Evolutionary conservation across 805 yeast species (phyloP).

Genomic region (Lipomyces sp.): DNA sequence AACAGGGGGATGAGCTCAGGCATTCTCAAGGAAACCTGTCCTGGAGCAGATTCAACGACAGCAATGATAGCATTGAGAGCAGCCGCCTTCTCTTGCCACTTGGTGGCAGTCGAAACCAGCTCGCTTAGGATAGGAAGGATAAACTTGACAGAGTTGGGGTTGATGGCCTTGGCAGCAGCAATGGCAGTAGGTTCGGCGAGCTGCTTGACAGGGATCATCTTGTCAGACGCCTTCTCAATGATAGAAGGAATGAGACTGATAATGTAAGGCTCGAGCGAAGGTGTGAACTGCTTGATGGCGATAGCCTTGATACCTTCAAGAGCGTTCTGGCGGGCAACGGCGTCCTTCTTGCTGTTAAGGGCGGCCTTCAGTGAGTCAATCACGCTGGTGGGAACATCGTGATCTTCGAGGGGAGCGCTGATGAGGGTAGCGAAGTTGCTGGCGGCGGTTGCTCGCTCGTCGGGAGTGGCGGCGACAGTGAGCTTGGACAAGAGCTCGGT

Average conservation of each 20-base stretch:
- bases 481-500: slow-evolving; percentile 91
- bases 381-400: slow-evolving; percentile 92
- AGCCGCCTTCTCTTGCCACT: slow-evolving; percentile 98
- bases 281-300: slow-evolving; percentile 74
- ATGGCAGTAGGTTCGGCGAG: slow-evolving; percentile 76
- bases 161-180: slow-evolving; percentile 78
- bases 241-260: slow-evolving; percentile 76
- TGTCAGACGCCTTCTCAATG: slow-evolving; percentile 85
- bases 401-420: slow-evolving; percentile 97
- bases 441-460: slow-evolving; percentile 84
- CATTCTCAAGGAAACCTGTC: slow-evolving; percentile 97
- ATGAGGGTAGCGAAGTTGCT: slow-evolving; percentile 88
- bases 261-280: slow-evolving; percentile 95
- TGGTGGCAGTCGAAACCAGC: slow-evolving; percentile 67
- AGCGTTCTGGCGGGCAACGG: slow-evolving; percentile 69
- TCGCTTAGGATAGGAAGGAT: slow-evolving; percentile 78
- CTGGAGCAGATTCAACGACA: slow-evolving; percentile 92
- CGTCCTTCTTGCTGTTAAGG: slow-evolving; percentile 78
- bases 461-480: slow-evolving; percentile 78
- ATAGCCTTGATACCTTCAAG: slow-evolving; percentile 83
- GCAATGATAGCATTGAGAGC: slow-evolving; percentile 81
- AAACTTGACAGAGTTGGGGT: slow-evolving; percentile 92
- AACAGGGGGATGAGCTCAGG: slow-evolving; percentile 98
- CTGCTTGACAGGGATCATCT: slow-evolving; percentile 73
- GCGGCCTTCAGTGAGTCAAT: slow-evolving; percentile 76